Conservation (phyloP, 208 protist species). For the Trypanosomatidae sp. region DNA sequence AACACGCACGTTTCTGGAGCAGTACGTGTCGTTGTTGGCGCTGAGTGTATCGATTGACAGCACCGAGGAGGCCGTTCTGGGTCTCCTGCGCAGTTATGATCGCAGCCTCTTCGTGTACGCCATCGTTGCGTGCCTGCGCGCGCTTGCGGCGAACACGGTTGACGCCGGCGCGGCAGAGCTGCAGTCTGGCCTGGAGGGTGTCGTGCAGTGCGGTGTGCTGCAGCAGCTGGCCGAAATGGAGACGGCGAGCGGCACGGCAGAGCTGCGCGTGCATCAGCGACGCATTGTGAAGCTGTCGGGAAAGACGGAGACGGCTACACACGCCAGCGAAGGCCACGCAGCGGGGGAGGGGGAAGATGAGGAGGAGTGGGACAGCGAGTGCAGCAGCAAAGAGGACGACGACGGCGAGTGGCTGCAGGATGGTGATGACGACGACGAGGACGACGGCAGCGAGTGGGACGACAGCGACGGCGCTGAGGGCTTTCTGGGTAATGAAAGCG, state of each 20-base stretch:
- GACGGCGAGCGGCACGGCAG: slow-evolving; percentile 14
- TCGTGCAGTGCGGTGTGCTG: slow-evolving; percentile 56
- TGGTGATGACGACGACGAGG: slow-evolving; percentile 24
- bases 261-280: slow-evolving; percentile 32
- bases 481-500: slow-evolving; percentile 17
- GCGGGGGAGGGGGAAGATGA: slow-evolving; percentile 15
- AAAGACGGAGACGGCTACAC: slow-evolving; percentile 1
- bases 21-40: slow-evolving; percentile 44
- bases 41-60: slow-evolving; percentile 13
- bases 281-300: slow-evolving; percentile 26
- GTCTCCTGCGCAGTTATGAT: slow-evolving; percentile 69
- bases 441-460: slow-evolving; percentile 31
- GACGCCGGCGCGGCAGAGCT: slow-evolving; percentile 35
- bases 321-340: slow-evolving; percentile 18
- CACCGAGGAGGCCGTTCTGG: slow-evolving; percentile 20
- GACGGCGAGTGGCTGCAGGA: slow-evolving; percentile 33
- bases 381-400: slow-evolving; percentile 48
- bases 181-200: slow-evolving; percentile 32
- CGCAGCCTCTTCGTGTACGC: slow-evolving; percentile 62
- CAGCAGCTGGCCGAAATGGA: slow-evolving; percentile 42
- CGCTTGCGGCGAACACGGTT: slow-evolving; percentile 10
- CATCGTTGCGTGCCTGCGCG: slow-evolving; percentile 29
- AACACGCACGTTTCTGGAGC: slow-evolving; percentile 43
- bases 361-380: slow-evolving; percentile 44
- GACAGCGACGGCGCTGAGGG: slow-evolving; percentile 29